phyloP scores from a whole-genome alignment of 1,284 basidiomycete species.

The Ceratobasidium sp. region DNA sequence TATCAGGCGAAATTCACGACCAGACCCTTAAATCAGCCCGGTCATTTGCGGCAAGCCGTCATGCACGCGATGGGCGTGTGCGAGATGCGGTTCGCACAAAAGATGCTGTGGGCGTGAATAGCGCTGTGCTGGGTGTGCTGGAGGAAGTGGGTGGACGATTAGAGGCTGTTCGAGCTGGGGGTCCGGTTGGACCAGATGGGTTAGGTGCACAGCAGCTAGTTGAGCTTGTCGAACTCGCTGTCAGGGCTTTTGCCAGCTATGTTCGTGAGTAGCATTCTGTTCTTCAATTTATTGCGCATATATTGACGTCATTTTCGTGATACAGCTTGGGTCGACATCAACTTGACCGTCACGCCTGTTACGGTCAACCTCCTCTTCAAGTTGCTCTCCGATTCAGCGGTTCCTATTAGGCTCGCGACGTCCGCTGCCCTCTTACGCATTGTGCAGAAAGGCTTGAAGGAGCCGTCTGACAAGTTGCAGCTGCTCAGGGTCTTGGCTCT shows the following conservation, averaged over 20 bases:
- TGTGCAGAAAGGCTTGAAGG: constrained; percentile 92
- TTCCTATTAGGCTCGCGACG: constrained; percentile 85
- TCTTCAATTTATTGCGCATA: constrained; percentile 30
- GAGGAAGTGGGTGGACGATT: constrained; percentile 64
- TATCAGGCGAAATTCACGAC: constrained; percentile 92
- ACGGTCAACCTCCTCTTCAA: constrained; percentile 89
- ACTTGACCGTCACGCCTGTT: constrained; percentile 90
- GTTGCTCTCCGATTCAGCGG: constrained; percentile 81
- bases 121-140: constrained; percentile 86
- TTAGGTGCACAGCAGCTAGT: constrained; percentile 68
- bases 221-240: constrained; percentile 88
- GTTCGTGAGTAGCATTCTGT: constrained; percentile 76
- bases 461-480: constrained; percentile 89
- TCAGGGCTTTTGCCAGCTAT: constrained; percentile 92
- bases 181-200: constrained; percentile 57
- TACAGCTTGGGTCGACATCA: constrained; percentile 97
- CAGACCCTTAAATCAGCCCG: constrained; percentile 88
- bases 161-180: constrained; percentile 64
- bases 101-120: constrained; percentile 88
- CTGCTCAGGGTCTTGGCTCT: constrained; percentile 91
- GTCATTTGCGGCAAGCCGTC: constrained; percentile 72
- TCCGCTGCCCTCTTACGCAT: constrained; percentile 84
- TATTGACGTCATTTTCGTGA: constrained; percentile 12
- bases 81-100: constrained; percentile 87
- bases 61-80: constrained; percentile 82